Conservation (phyloP, 768 basidiomycete species). For the Hericium alpestre region DNA sequence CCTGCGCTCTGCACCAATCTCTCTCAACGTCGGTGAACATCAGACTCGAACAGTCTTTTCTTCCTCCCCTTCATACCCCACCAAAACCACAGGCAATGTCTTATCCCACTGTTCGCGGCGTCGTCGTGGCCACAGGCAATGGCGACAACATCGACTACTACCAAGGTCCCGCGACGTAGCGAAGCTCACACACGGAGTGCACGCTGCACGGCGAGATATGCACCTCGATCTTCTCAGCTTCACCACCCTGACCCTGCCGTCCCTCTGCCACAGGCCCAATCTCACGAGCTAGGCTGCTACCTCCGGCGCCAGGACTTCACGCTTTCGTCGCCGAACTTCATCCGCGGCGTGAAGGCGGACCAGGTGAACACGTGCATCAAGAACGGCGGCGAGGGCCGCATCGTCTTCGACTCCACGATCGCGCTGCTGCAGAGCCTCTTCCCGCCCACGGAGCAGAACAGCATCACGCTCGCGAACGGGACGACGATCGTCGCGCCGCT, state of each 20-base stretch:
- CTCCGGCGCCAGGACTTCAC: constrained; percentile 61
- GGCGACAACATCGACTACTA: constrained; percentile 61
- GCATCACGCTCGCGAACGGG: constrained; percentile 70
- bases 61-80: constrained; percentile 3
- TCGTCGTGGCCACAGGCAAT: constrained; percentile 68
- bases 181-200: constrained; percentile 51
- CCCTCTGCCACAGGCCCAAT: constrained; percentile 40
- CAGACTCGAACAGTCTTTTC: constrained; percentile 13
- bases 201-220: constrained; percentile 68
- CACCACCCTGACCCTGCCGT: background rate
- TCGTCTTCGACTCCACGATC: constrained; percentile 78
- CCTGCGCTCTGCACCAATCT: too few relatives aligned
- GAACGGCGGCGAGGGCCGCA: constrained; percentile 74
- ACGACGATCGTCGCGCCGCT: constrained; percentile 63
- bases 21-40: background rate
- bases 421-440: constrained; percentile 80
- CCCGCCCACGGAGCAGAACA: constrained; percentile 68
- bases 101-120: constrained; percentile 56
- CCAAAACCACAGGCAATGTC: constrained; percentile 18
- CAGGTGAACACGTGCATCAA: constrained; percentile 73
- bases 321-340: constrained; percentile 56
- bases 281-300: constrained; percentile 49
- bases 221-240: background rate
- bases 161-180: constrained; percentile 64
- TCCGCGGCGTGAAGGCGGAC: constrained; percentile 52